Evolutionary conservation across 306 rosid genomes (phyloP), one percentile per base, ranked within the genome.

Genomic region (Vigna trinervia): DNA sequence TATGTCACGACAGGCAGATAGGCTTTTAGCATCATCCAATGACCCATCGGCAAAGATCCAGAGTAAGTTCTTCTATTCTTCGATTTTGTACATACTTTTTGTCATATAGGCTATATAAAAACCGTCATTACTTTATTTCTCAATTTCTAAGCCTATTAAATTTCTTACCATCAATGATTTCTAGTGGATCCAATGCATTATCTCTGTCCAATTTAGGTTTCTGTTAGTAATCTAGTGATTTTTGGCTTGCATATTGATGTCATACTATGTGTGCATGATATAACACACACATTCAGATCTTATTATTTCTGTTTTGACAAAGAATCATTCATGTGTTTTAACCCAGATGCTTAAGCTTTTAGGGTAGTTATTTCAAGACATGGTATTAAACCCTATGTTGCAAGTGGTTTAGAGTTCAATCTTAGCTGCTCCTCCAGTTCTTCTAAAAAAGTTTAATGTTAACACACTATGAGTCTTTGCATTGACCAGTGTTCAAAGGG

Each of bases 31-130:
- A 20, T 74, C 69, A 0, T 62, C 75, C 61, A 65, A 69, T 71
- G 52, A 36, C 47, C 75, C 90, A 59, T 69, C 73, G 0, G 32
- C 73, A 69, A 78, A 87, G 61, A 76, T 79, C 74, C 84, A 71
- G 80, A 32, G 98, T 94, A 86, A 73, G 88, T 82, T 70, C 11
- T 62, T 78, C 32, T 17, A 32, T 60, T 57, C 52, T 70, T 19
- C 73, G 36, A n/a, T 6, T 19, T 66, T 19, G 67, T 54, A 69
- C 28, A 17, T 10, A 26, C 36, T 61, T 65, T 26, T 66, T 64
- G 13, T 69, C 38, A 32, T 69, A 51, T 30, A 14, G 23, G 14
- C 32, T 63, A 2, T n/a, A n/a, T 45, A 6, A 57, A 61, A 73
- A 32, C 36, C 63, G n/a, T 8, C 60, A 4, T 59, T 76, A 65